Evolutionary conservation across 2,329 filamentous ascomycete species (phyloP).

Genomic region (Zymoseptoria crescenta): DNA sequence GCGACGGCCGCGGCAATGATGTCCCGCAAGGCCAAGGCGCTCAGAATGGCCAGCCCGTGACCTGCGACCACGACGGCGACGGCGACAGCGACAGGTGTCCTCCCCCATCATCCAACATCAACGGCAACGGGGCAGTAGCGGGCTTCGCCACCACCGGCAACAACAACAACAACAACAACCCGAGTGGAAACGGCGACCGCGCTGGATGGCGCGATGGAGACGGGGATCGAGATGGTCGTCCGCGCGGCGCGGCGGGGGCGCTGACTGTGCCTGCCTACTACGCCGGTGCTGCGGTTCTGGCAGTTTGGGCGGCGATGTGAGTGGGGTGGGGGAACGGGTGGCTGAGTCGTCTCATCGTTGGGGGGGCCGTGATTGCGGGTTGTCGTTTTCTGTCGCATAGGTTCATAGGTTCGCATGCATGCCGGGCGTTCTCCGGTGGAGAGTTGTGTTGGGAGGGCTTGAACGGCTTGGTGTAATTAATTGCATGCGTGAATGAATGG

Average conservation of each 20-base stretch:
- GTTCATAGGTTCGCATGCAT: too few relatives aligned
- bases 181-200: neutral
- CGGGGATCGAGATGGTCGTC: neutral
- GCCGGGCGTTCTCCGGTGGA: too few relatives aligned
- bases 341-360: too few relatives aligned
- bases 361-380: too few relatives aligned
- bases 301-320: neutral
- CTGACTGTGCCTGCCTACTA: neutral
- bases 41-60: neutral
- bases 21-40: constrained; percentile 3
- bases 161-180: neutral
- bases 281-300: neutral
- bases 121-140: neutral
- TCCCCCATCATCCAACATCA: too few relatives aligned
- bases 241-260: neutral
- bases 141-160: neutral
- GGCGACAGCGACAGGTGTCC: neutral
- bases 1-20: constrained; percentile 2
- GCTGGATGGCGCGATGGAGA: neutral
- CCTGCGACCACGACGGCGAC: neutral
- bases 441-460: too few relatives aligned
- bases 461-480: too few relatives aligned
- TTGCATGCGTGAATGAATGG: too few relatives aligned
- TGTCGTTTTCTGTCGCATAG: too few relatives aligned
- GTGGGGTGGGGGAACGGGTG: too few relatives aligned